Evolutionary conservation across 805 yeast genomes (phyloP).

Genomic region (Teunomyces stri): DNA sequence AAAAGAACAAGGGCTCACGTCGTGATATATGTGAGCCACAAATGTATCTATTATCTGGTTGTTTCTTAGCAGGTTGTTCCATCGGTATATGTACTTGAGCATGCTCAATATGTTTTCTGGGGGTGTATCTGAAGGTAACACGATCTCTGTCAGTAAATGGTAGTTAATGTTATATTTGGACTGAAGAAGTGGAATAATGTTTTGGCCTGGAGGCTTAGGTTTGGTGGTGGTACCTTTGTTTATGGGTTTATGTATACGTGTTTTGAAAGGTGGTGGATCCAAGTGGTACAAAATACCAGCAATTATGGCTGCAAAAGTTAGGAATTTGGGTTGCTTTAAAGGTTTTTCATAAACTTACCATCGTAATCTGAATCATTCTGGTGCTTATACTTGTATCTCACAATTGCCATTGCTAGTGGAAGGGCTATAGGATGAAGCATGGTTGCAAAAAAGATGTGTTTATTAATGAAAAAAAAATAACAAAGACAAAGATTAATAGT

Average conservation of each 20-base stretch:
- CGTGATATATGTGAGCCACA: not conserved
- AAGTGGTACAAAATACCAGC: not conserved
- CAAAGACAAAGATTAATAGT: no score
- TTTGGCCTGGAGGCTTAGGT: conserved; percentile 1
- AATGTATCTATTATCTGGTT: not conserved
- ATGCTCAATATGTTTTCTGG: not conserved
- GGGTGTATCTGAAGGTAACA: not conserved
- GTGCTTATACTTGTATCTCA: conserved; percentile 1
- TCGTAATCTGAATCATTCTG: not conserved
- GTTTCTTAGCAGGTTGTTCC: not conserved
- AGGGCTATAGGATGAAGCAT: not conserved
- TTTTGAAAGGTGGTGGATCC: not conserved
- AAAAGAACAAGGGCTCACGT: not conserved
- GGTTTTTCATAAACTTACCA: not conserved
- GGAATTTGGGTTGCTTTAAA: not conserved
- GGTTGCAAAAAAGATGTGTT: not conserved
- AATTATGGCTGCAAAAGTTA: not conserved
- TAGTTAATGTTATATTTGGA: not conserved
- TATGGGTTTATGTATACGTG: not conserved
- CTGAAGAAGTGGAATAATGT: not conserved
- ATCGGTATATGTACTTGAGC: not conserved
- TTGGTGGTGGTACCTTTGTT: not conserved
- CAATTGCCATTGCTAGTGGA: conserved; percentile 5
- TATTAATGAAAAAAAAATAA: not conserved
- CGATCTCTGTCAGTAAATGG: not conserved